These are phyloP conservation scores for Fusarium praegraminearum DNA, from an alignment of 2,329 filamentous ascomycete species.

Conservation along the genomic window DNA sequence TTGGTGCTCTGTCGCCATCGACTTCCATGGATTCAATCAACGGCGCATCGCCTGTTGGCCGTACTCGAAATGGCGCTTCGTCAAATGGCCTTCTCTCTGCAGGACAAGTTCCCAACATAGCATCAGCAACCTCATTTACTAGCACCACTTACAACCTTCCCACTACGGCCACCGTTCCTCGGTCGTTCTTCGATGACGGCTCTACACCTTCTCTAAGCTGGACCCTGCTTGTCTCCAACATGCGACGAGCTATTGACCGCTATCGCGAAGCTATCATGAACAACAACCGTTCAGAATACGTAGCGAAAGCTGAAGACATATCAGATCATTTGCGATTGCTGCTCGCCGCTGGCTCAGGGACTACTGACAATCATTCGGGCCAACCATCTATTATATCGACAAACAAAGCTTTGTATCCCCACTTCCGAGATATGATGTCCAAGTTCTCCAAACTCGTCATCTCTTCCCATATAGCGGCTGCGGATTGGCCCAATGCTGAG, in stretches of 20 bases:
- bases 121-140: slow-evolving; percentile 72
- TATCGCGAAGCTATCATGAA: slow-evolving; percentile 91
- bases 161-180: slow-evolving; percentile 73
- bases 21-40: slow-evolving; percentile 93
- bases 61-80: slow-evolving; percentile 69
- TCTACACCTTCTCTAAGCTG: slow-evolving; percentile 84
- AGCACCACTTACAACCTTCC: slow-evolving; percentile 68
- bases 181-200: slow-evolving; percentile 93
- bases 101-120: slow-evolving; percentile 64
- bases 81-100: slow-evolving; percentile 54
- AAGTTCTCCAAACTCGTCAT: slow-evolving; percentile 99
- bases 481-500: slow-evolving; percentile 94
- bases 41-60: slow-evolving; percentile 69
- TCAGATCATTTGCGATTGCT: slow-evolving; percentile 94
- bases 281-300: slow-evolving; percentile 88
- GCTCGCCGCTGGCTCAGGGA: slow-evolving; percentile 94
- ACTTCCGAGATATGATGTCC: slow-evolving; percentile 99
- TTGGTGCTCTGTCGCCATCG: slow-evolving; percentile 82
- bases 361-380: slow-evolving; percentile 97
- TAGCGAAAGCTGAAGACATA: slow-evolving; percentile 95
- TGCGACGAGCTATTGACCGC: slow-evolving; percentile 88
- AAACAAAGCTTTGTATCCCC: slow-evolving; percentile 96
- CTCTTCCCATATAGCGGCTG: slow-evolving; percentile 96
- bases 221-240: slow-evolving; percentile 90
- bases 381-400: slow-evolving; percentile 99